Evolutionary conservation across 2,329 filamentous ascomycete species (phyloP).

Genomic region (Sphaerulina musiva): DNA sequence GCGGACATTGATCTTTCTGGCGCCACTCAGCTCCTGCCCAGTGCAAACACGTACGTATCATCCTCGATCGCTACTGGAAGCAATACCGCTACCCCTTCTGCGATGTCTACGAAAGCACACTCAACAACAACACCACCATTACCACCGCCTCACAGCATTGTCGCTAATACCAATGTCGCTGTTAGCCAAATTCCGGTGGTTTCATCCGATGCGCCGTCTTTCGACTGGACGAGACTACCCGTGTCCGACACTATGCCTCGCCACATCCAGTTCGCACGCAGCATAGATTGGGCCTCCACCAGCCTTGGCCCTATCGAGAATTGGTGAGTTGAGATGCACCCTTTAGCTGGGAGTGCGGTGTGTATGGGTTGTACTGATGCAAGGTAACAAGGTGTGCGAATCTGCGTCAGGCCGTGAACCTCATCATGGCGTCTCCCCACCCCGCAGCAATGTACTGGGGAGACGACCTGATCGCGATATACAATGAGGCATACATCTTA

Average conservation of each 20-base stretch:
- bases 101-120: slow-evolving; percentile 11
- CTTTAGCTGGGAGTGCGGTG: too few species aligned
- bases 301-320: slow-evolving; percentile 66
- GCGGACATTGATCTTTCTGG: slow-evolving; percentile 18
- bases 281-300: slow-evolving; percentile 66
- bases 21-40: slow-evolving; percentile 22
- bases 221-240: slow-evolving; percentile 75
- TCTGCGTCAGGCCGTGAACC: slow-evolving; percentile 41
- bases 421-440: slow-evolving; percentile 73
- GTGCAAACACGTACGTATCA: slow-evolving; percentile 25
- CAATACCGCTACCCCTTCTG: slow-evolving; percentile 13
- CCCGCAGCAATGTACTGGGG: slow-evolving; percentile 32
- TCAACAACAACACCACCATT: slow-evolving; percentile 1
- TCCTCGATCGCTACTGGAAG: slow-evolving; percentile 7
- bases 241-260: slow-evolving; percentile 56
- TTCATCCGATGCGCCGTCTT: slow-evolving; percentile 45
- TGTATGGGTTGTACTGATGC: too few species aligned
- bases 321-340: slow-evolving; percentile 57
- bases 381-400: too few species aligned
- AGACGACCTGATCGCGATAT: slow-evolving; percentile 57
- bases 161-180: slow-evolving; percentile 15
- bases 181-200: slow-evolving; percentile 27
- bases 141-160: slow-evolving; percentile 6
- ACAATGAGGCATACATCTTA: slow-evolving; percentile 65
- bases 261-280: slow-evolving; percentile 67